Evolutionary conservation across 140 eudicot genomes (phyloP), one percentile per base, ranked within the genome.

Genomic region (Cichorium intybus): DNA sequence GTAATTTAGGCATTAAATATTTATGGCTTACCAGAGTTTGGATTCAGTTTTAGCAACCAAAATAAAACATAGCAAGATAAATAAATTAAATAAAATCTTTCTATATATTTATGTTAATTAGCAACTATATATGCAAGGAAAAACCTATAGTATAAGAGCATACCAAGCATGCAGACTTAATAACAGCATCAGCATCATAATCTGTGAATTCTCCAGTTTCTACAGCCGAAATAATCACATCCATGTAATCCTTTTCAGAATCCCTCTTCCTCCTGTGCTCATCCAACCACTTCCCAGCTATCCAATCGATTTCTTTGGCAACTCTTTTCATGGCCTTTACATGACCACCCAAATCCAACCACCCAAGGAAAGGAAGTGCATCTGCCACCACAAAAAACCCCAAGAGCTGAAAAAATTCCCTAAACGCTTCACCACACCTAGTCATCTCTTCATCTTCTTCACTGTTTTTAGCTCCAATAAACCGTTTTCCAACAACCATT

Each of bases 301-400:
- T 6, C 10, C 2, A 0, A 16, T 82, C 88, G 14, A 75, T 47
- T 1, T 75, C 63, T 47, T 35, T 59, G 0, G 75, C 77, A 16
- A 56, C 24, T 27, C 39, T 33, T 59, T 50, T 75, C 74, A 82
- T 75, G 7, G 68, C 51, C 45, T 66, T 72, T 51, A 50, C 63
- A 8, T 62, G 48, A 26, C 85, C 85, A 4, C 80, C 82, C 6
- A 82, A 24, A 56, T 82, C 88, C 34, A 79, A 35, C 71, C 77
- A 72, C 59, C 78, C 60, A 1, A 72, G 45, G 66, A n/a, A 75
- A 2, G 78, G 88, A 37, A 63, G 20, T 3, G 60, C 34, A 59
- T 82, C 85, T 0, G 75, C 71, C 61, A 76, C 59, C 26, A 47
- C 60, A 33, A 72, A 75, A n/a, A n/a, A 18, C 6, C 85, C 79